A percentile compares a stretch with the other conserved stretches of the same genome.
phyloP scores from a whole-genome alignment of 129 eudicot genomes.

The Flaveria ramosissima region DNA sequence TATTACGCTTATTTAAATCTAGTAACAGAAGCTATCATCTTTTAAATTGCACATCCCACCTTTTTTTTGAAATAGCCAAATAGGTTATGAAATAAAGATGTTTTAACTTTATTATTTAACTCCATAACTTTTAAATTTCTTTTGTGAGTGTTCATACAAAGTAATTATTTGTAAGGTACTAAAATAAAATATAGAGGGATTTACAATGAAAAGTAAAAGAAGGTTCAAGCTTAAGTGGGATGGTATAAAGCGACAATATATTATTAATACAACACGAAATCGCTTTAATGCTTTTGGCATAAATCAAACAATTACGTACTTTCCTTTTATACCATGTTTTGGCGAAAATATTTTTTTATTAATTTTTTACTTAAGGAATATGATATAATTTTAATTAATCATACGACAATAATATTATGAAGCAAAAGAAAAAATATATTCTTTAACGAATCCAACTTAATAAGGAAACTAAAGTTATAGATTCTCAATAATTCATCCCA shows the following conservation, averaged over 20 bases:
- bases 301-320: not conserved
- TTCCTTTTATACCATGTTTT: not conserved
- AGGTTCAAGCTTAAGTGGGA: not conserved
- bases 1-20: too few relatives aligned
- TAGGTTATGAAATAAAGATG: not conserved
- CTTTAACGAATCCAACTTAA: too few relatives aligned
- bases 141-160: not conserved
- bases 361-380: too few relatives aligned
- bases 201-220: not conserved
- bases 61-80: too few relatives aligned
- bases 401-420: too few relatives aligned
- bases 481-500: too few relatives aligned
- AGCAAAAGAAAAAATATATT: too few relatives aligned
- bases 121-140: not conserved
- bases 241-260: not conserved
- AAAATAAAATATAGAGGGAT: not conserved
- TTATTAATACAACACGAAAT: constrained; percentile 8
- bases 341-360: not conserved
- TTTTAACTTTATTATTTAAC: not conserved
- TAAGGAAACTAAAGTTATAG: too few relatives aligned
- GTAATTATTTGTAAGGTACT: not conserved
- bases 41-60: too few relatives aligned
- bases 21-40: too few relatives aligned
- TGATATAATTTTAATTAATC: too few relatives aligned
- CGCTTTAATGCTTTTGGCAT: not conserved